These are phyloP conservation scores for Onygenales sp. DNA, from an alignment of 2,329 filamentous ascomycete genomes.

Conservation along the genomic window DNA sequence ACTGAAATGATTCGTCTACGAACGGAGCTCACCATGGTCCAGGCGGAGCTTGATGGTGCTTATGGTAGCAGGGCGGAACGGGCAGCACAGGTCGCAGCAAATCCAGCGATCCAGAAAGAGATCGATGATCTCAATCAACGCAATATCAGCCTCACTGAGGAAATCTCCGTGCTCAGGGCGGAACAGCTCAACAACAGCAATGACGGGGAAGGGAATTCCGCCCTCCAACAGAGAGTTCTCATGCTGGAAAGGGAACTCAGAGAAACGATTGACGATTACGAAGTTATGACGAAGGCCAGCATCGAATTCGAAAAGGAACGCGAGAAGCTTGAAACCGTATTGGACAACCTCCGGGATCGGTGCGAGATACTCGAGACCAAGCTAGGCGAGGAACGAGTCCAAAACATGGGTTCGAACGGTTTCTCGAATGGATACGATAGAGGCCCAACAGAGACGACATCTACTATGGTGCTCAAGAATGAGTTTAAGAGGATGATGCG, in stretches of 20 bases:
- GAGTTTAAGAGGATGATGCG: slow-evolving; percentile 78
- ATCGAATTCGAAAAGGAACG: slow-evolving; percentile 65
- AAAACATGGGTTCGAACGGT: slow-evolving; percentile 50
- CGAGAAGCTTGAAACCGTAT: slow-evolving; percentile 51
- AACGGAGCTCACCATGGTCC: slow-evolving; percentile 79
- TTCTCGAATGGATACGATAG: slow-evolving; percentile 19
- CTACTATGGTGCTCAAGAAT: slow-evolving; percentile 58
- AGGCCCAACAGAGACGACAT: slow-evolving; percentile 46
- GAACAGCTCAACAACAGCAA: slow-evolving; percentile 19
- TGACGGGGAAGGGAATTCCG: slow-evolving; percentile 8
- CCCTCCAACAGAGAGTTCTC: slow-evolving; percentile 40
- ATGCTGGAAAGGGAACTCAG: slow-evolving; percentile 55
- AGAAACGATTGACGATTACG: slow-evolving; percentile 61
- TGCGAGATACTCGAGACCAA: slow-evolving; percentile 55
- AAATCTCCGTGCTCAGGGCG: slow-evolving; percentile 36
- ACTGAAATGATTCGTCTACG: slow-evolving; percentile 56
- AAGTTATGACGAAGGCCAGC: slow-evolving; percentile 58
- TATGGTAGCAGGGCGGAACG: slow-evolving; percentile 69
- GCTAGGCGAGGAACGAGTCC: slow-evolving; percentile 58
- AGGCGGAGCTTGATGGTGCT: slow-evolving; percentile 85
- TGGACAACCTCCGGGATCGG: slow-evolving; percentile 56
- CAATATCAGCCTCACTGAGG: slow-evolving; percentile 38
- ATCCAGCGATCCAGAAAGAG: slow-evolving; percentile 50
- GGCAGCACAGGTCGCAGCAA: slow-evolving; percentile 54
- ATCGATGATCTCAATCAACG: slow-evolving; percentile 45